A percentile compares a stretch with the other conserved stretches of the same genome.
Conservation (phyloP, 1,284 basidiomycete genomes). For the Irpex sp. region DNA sequence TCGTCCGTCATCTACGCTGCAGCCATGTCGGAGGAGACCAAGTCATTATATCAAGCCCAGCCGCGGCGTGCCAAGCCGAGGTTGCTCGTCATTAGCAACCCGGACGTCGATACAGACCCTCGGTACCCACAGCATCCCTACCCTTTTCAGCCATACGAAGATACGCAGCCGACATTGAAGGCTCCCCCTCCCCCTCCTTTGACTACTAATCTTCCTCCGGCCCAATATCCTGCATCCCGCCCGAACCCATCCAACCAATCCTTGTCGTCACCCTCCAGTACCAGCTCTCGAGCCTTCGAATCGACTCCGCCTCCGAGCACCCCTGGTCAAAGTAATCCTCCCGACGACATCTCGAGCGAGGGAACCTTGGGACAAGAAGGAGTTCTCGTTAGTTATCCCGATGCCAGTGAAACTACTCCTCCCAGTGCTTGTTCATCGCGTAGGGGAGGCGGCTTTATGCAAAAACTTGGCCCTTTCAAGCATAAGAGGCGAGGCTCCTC, state of each 20-base stretch:
- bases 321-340: conserved; percentile 45
- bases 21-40: conserved; percentile 42
- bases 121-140: conserved; percentile 20
- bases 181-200: conserved; percentile 30
- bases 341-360: conserved; percentile 39
- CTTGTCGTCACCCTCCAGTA: conserved; percentile 63
- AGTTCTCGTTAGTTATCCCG: conserved; percentile 22
- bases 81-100: conserved; percentile 58
- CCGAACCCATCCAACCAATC: conserved; percentile 36
- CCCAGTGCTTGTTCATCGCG: conserved; percentile 19
- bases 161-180: conserved; percentile 17
- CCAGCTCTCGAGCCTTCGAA: conserved; percentile 56
- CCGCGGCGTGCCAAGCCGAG: conserved; percentile 19
- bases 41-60: conserved; percentile 26
- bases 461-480: conserved; percentile 20
- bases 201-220: conserved; percentile 35
- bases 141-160: conserved; percentile 17
- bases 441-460: conserved; percentile 14
- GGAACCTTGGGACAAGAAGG: conserved; percentile 33
- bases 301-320: conserved; percentile 65
- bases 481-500: conserved; percentile 22
- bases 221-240: conserved; percentile 32
- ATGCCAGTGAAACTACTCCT: conserved; percentile 21
- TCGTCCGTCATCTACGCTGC: background rate
- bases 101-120: conserved; percentile 37